Base-by-base conservation (phyloP, 108 stramenopile species). In the Nitzschia palea region DNA sequence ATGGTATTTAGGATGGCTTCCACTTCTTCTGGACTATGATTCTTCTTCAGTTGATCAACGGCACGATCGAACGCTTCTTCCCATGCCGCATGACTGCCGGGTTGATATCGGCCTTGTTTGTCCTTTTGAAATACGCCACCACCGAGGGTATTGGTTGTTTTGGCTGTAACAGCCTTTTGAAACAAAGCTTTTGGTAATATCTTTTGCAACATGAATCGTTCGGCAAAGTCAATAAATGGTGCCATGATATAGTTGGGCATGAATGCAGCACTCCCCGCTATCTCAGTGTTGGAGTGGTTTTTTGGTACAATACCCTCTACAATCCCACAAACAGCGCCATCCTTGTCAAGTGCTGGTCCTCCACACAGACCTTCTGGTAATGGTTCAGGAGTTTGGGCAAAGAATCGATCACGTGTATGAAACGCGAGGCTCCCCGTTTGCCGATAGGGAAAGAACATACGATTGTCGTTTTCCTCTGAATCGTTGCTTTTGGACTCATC, bases 291-390 rank as follows among this genome's bases (percentile, higher is more conserved):
- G 20, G 84, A 71, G 59, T 88, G 85, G 65, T 76, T 76, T 8
- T 73, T 70, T 42, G 88, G 85, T 20, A 93, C 87, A 35, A 93
- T 88, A 32, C 91, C 91, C 74, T 93, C 91, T 5, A 93, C 85
- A 31, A 86, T 82, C n/a, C 91, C 91, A 42, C 83, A 78, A 27
- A 89, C 70, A 17, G 51, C 72, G 18, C 68, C 74, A 51, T 80
- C 68, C 26, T 31, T 48, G 44, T 91, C 83, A 40, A 91, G 59
- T 0, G 75, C 87, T 20, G 91, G 91, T 23, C 86, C 91, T 25
- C 91, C 91, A 36, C 91, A 93, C 40, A 93, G 52, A 36, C 91
- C 91, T 82, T 89, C 88, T 4, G 91, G 91, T 9, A 93, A 68
- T 0, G 88, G 88, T 44, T 73, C 66, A 0, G 71, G 75, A 32